Percentiles rank a stretch among this genome's conserved stretches.
Conservation (phyloP, 2,329 filamentous ascomycete genomes). For the Huntiella omanensis region DNA sequence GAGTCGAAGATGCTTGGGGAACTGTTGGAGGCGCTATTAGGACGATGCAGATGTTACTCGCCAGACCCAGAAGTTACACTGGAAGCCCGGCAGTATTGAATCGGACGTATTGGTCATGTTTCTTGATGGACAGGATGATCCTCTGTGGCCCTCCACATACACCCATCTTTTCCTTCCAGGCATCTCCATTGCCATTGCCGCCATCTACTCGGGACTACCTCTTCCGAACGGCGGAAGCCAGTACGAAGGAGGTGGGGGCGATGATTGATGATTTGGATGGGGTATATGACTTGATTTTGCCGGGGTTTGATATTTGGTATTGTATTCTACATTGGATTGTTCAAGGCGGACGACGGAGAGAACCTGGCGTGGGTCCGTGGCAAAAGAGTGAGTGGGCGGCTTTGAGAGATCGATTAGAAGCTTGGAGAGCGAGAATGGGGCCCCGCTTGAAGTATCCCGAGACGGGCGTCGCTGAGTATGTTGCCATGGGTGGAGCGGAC, state of each 20-base stretch:
- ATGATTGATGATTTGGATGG: constrained; percentile 18
- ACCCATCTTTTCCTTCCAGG: constrained; percentile 19
- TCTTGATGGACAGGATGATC: constrained; percentile 26
- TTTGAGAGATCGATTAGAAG: constrained; percentile 16
- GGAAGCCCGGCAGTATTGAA: not conserved
- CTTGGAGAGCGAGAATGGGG: constrained; percentile 21
- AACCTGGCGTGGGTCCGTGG: constrained; percentile 20
- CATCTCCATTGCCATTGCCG: constrained; percentile 19
- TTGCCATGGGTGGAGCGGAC: constrained; percentile 22
- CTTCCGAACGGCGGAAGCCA: constrained; percentile 17
- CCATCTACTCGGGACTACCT: constrained; percentile 20
- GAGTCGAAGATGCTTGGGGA: not conserved
- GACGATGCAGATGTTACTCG: not conserved
- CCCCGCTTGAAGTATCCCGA: constrained; percentile 20
- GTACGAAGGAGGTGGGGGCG: constrained; percentile 12
- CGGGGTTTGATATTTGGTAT: constrained; percentile 26
- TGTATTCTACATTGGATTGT: constrained; percentile 24
- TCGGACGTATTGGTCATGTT: constrained; percentile 25
- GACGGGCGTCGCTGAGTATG: constrained; percentile 21
- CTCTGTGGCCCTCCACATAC: constrained; percentile 23
- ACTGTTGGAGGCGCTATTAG: not conserved
- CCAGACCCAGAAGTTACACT: too few species aligned
- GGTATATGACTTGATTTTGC: constrained; percentile 15
- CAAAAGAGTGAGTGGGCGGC: constrained; percentile 19
- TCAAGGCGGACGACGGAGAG: constrained; percentile 24